These are phyloP conservation scores for Saccharomycopsis olivae DNA, from an alignment of 805 yeast genomes.

Conservation along the genomic window DNA sequence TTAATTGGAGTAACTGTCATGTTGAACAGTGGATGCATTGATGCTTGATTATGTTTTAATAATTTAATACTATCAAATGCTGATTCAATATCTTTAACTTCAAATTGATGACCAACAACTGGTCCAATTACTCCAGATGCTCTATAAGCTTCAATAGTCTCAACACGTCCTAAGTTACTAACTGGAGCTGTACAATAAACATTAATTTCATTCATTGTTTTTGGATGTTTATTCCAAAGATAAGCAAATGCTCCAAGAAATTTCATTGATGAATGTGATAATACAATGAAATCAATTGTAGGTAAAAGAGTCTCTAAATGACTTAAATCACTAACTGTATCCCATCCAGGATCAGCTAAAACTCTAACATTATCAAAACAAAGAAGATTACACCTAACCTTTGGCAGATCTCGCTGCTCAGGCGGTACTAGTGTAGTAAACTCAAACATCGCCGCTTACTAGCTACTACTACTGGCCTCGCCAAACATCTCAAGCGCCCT, in stretches of 20 bases:
- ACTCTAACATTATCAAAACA: constrained; percentile 30
- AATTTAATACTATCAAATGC: constrained; percentile 62
- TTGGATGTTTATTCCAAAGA: constrained; percentile 37
- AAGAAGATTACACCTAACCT: constrained; percentile 36
- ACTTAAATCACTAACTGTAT: constrained; percentile 35
- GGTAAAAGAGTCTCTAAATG: constrained; percentile 34
- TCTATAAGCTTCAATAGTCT: constrained; percentile 77
- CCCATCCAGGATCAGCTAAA: constrained; percentile 59
- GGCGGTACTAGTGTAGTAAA: constrained; percentile 23
- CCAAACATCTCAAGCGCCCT: too few relatives aligned
- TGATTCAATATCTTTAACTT: constrained; percentile 65
- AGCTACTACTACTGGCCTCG: too few relatives aligned
- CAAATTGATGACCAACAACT: constrained; percentile 41
- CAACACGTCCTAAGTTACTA: constrained; percentile 70
- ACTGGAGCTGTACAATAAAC: constrained; percentile 89
- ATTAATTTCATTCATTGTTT: constrained; percentile 32
- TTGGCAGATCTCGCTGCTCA: constrained; percentile 13
- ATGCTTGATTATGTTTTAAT: constrained; percentile 72
- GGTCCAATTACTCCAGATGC: constrained; percentile 71
- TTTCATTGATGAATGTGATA: constrained; percentile 81
- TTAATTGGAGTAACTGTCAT: constrained; percentile 57
- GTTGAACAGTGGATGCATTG: constrained; percentile 45
- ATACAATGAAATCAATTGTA: constrained; percentile 53
- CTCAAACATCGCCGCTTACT: constrained; percentile 19
- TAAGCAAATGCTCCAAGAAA: constrained; percentile 73